Conservation (phyloP, 1,139 yeast species). For the Suhomyces ambrosiae region DNA sequence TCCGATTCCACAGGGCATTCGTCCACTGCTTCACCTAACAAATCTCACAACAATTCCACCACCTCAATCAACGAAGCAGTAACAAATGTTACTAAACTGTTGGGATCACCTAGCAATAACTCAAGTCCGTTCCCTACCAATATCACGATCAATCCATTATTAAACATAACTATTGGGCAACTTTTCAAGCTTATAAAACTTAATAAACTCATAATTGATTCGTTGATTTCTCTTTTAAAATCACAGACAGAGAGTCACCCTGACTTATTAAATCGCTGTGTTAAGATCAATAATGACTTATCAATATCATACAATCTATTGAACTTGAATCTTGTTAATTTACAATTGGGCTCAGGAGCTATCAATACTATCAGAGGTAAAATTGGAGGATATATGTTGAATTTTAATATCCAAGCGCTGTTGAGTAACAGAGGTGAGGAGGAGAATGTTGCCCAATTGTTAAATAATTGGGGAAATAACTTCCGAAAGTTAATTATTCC, state of each 20-base stretch:
- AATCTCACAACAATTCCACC: constrained; percentile 6
- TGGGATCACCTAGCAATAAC: constrained; percentile 3
- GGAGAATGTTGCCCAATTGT: constrained; percentile 13
- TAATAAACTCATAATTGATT: constrained; percentile 39
- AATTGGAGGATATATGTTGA: constrained; percentile 31
- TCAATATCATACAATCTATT: constrained; percentile 39
- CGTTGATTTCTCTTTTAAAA: constrained; percentile 23
- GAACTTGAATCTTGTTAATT: constrained; percentile 28
- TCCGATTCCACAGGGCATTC: constrained; percentile 9
- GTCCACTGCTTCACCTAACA: constrained; percentile 7
- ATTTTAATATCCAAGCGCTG: constrained; percentile 22
- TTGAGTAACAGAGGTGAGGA: constrained; percentile 3
- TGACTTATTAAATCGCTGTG: constrained; percentile 33
- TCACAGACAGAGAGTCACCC: constrained; percentile 18
- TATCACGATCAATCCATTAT: constrained; percentile 33
- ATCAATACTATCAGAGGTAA: constrained; percentile 27
- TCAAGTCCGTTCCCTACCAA: constrained; percentile 27
- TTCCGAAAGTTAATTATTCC: constrained; percentile 28
- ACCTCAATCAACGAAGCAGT: constrained; percentile 5
- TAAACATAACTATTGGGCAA: constrained; percentile 40
- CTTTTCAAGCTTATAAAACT: constrained; percentile 39
- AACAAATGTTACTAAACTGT: constrained; percentile 5
- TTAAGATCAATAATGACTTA: constrained; percentile 42
- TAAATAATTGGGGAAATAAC: constrained; percentile 34
- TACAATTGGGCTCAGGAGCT: constrained; percentile 27